Evolutionary conservation across 305 asterid species (phyloP).

Genomic region (Galium porrigens): DNA sequence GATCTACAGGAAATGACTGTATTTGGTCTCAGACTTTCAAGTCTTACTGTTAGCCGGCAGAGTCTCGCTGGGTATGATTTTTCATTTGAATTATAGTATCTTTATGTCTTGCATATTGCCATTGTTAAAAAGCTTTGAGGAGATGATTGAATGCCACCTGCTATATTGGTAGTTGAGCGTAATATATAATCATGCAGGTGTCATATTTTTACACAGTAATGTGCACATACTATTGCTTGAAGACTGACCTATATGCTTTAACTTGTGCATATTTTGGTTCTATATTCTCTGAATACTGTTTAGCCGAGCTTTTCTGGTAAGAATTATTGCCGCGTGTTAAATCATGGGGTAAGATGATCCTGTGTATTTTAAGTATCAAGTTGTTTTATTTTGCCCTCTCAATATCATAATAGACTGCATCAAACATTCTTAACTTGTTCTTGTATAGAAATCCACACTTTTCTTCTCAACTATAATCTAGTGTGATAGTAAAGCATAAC

Average conservation of each 20-base stretch:
- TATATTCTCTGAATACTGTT: background rate
- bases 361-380: background rate
- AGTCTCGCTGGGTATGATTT: conserved; percentile 46
- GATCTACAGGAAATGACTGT: conserved; percentile 43
- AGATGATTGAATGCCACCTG: background rate
- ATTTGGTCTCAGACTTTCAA: conserved; percentile 78
- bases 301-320: background rate
- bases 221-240: background rate
- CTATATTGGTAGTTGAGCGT: background rate
- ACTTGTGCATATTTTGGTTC: background rate
- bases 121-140: background rate
- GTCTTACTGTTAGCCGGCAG: conserved; percentile 70
- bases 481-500: background rate
- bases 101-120: background rate
- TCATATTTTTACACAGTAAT: background rate
- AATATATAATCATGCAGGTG: background rate
- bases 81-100: conserved; percentile 15
- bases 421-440: background rate
- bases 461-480: background rate
- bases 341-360: background rate
- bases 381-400: background rate
- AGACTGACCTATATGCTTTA: background rate
- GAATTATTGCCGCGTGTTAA: too few relatives aligned
- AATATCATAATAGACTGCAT: background rate
- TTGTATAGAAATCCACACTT: background rate